Evolutionary conservation across 2,329 filamentous ascomycete species (phyloP), one percentile per base, ranked within the genome.

Genomic region (Aspergillus thermomutatus): DNA sequence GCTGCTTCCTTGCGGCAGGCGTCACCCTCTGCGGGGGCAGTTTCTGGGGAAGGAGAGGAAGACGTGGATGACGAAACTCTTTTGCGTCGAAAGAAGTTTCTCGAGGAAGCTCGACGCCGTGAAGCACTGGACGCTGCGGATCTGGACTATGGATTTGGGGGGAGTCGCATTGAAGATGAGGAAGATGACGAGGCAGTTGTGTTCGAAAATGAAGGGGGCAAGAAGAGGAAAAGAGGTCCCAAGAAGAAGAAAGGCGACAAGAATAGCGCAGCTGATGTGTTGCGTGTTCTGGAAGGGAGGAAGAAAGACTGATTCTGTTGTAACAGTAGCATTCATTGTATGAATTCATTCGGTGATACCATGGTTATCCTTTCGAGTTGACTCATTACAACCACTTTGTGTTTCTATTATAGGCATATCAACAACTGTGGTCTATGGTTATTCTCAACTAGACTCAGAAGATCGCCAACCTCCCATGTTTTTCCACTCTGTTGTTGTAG

Each of bases 81-180:
- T 60, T 86, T 87, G 50, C 87, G 88, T 7, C 84, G 87, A 52
- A 88, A 86, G 72, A 88, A 84, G 62, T 89, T 97, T 79, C 79
- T 97, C 5, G 80, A 87, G 65, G 82, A 82, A 58, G 85, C 80
- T 9, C 70, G 68, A 47, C 72, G 73, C 9, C 77, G 77, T n/a
- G 75, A 87, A 54, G 88, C 90, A 64, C 84, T 92, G 49, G 93
- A 97, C 70, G 86, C 92, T 49, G 87, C 93, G 56, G 93, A 99
- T 75, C 83, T 99, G 76, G 94, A 99, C 69, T 85, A 97, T 80
- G 93, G 92, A 58, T 97, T 99, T 69, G 94, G 94, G 34, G 90
- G 87, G 21, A 94, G 89, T 68, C 83, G 93, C 27, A 88, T 91
- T 67, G 92, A 90, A 53, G 94, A 97, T 67, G 92, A 92, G 50